These are phyloP conservation scores for Leavenworthia alabamica DNA, from an alignment of 345 rosid species.

Conservation along the genomic window DNA sequence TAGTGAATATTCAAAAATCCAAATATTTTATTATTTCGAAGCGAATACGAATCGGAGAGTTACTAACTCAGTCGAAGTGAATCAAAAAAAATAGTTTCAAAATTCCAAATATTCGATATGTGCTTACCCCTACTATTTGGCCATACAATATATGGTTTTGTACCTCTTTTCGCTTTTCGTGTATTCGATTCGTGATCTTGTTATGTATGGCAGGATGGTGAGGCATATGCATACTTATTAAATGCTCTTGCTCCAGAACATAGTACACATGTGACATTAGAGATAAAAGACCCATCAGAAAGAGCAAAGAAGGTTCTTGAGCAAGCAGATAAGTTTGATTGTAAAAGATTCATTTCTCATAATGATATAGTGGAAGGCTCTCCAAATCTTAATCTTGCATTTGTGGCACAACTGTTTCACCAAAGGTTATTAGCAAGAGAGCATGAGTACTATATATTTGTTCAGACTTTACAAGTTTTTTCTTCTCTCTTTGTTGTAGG, in stretches of 20 bases:
- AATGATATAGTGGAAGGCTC: conserved; percentile 94
- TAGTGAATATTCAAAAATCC: no score
- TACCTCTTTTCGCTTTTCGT: background rate
- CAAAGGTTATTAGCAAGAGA: conserved; percentile 77
- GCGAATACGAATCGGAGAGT: no score
- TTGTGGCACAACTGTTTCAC: conserved; percentile 94
- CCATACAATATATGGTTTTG: background rate
- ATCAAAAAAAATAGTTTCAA: no score
- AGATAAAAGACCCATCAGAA: conserved; percentile 51
- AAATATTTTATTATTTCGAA: no score
- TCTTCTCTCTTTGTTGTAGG: conserved; percentile 54
- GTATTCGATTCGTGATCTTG: background rate
- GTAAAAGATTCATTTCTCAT: conserved; percentile 76
- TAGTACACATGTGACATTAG: conserved; percentile 46
- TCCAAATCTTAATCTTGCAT: conserved; percentile 92
- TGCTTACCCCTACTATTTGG: no score
- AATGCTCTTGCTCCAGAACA: conserved; percentile 91
- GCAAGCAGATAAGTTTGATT: conserved; percentile 96
- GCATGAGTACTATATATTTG: no score
- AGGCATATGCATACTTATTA: conserved; percentile 90
- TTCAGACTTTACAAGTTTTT: no score
- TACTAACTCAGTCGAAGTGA: no score
- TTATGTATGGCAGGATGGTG: conserved; percentile 62
- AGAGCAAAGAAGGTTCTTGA: conserved; percentile 79
- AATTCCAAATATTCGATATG: no score